Base-by-base conservation (phyloP, 768 basidiomycete genomes). In the Nidula microcarpa region DNA sequence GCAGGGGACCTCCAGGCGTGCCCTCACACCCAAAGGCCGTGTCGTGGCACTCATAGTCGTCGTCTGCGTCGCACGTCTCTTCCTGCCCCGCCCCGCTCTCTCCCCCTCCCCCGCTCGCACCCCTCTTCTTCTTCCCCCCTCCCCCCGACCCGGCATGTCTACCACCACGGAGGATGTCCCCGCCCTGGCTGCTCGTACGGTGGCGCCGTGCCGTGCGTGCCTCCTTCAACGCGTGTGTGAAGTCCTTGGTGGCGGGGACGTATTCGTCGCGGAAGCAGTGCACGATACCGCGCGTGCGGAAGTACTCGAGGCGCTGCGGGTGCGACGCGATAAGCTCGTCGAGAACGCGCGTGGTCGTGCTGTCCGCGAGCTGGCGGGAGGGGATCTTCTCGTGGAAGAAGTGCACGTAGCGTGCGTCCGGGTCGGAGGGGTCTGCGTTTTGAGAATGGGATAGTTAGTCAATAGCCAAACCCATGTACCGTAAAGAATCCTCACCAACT, bases 341-440 rank as follows among this genome's bases (percentile, higher is more conserved):
- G 47, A 95, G 70, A 16, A 89, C 75, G n/a, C 76, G 74, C 6
- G 91, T 89, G 1, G 84, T 84, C 0, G 91, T 92, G 5, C 87
- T 91, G 61, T 93, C 87, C 39, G 91, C 90, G 53, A 94, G 74
- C 70, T 94, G 92, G 58, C 92, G 91, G 60, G 93, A 94, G 17
- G 93, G 93, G 58, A 95, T 95, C 72, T 93, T 94, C 64, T 95
- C 92, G 60, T 95, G 93, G 70, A 95, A 95, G 65, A 95, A 95
- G 62, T 94, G 87, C 2, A 95, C 91, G 65, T 94, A 94, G 74
- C 79, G 83, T 10, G 92, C 91, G 60, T 94, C 89, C 7, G 78
- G 59, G 58, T 94, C 87, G 56, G 77, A 73, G 0, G 90, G 89
- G 65, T 94, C 92, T 91, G n/a, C n/a, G n/a, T n/a, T n/a, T n/a